Percentiles rank a stretch among this genome's conserved stretches.
Evolutionary conservation across 2,329 filamentous ascomycete species (phyloP).

Genomic region (Neofusicoccum umdonicola): DNA sequence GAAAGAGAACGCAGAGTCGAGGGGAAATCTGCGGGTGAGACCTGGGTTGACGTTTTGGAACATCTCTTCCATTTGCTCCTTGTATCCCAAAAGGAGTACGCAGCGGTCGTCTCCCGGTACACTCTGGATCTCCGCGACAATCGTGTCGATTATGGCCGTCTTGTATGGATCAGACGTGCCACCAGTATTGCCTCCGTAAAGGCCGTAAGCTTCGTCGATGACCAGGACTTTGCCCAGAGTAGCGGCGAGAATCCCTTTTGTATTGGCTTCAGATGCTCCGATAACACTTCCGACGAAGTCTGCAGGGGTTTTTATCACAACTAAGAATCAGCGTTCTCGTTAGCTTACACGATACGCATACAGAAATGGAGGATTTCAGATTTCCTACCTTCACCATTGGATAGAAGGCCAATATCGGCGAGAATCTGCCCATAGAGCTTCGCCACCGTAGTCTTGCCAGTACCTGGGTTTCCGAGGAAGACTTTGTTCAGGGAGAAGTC

Average conservation of each 20-base stretch:
- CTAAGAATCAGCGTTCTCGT: constrained; percentile 33
- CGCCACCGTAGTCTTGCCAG: constrained; percentile 73
- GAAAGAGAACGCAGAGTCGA: constrained; percentile 64
- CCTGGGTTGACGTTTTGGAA: constrained; percentile 73
- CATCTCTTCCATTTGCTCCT: constrained; percentile 68
- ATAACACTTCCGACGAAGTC: constrained; percentile 67
- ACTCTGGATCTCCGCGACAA: constrained; percentile 71
- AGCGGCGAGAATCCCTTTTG: constrained; percentile 67
- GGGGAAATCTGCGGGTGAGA: constrained; percentile 62
- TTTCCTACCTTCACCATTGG: constrained; percentile 61
- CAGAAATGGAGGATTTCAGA: not conserved
- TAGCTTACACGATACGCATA: not conserved
- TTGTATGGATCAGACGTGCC: constrained; percentile 52
- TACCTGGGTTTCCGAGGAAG: constrained; percentile 70
- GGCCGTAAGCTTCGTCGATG: constrained; percentile 76
- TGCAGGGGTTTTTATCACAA: constrained; percentile 68
- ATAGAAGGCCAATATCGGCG: constrained; percentile 64
- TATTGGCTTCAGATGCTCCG: constrained; percentile 67
- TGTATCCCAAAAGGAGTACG: constrained; percentile 69
- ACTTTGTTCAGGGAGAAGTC: constrained; percentile 65
- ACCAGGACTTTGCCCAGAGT: constrained; percentile 72
- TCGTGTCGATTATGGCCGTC: constrained; percentile 67
- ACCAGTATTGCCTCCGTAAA: constrained; percentile 46
- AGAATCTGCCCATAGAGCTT: constrained; percentile 70
- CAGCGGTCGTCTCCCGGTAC: constrained; percentile 69